Evolutionary conservation across 108 stramenopile genomes (phyloP).

Genomic region (Licmophora abbreviata): DNA sequence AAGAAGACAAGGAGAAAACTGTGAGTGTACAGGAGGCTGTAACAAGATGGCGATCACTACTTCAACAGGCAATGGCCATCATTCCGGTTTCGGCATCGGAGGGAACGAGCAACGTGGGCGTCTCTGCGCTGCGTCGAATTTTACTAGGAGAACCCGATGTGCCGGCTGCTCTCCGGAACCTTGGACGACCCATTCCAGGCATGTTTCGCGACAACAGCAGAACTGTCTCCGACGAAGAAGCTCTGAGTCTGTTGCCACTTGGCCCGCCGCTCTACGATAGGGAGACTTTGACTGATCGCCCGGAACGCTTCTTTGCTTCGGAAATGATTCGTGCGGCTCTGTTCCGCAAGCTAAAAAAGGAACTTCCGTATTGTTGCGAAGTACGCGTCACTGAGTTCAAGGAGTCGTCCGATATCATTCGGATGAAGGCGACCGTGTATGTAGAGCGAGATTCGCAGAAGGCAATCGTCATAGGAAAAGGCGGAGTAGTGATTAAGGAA

Average conservation of each 20-base stretch:
- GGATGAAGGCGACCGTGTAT: conserved; percentile 71
- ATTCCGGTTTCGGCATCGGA: conserved; percentile 55
- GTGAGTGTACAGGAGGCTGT: conserved; percentile 56
- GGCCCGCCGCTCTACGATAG: conserved; percentile 67
- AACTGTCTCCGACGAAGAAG: conserved; percentile 45
- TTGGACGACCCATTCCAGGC: conserved; percentile 75
- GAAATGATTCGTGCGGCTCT: conserved; percentile 82
- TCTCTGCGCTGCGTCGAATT: conserved; percentile 43
- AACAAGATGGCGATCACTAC: conserved; percentile 50
- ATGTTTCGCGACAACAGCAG: conserved; percentile 47
- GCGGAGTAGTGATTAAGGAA: conserved; percentile 78
- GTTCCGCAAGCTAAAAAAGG: conserved; percentile 72
- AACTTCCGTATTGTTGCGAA: conserved; percentile 94
- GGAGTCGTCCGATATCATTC: conserved; percentile 59
- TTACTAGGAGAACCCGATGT: conserved; percentile 55
- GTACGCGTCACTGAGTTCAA: conserved; percentile 80
- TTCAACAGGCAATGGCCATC: conserved; percentile 74
- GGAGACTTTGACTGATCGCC: conserved; percentile 73
- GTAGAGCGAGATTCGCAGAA: conserved; percentile 91
- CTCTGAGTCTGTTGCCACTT: conserved; percentile 38
- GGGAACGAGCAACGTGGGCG: conserved; percentile 45
- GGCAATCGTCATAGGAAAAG: conserved; percentile 87
- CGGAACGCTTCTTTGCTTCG: conserved; percentile 80
- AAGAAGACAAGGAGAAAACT: conserved; percentile 22
- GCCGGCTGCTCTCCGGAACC: conserved; percentile 44